Conservation (phyloP, 208 protist genomes). For the Herpetomonas muscarum region DNA sequence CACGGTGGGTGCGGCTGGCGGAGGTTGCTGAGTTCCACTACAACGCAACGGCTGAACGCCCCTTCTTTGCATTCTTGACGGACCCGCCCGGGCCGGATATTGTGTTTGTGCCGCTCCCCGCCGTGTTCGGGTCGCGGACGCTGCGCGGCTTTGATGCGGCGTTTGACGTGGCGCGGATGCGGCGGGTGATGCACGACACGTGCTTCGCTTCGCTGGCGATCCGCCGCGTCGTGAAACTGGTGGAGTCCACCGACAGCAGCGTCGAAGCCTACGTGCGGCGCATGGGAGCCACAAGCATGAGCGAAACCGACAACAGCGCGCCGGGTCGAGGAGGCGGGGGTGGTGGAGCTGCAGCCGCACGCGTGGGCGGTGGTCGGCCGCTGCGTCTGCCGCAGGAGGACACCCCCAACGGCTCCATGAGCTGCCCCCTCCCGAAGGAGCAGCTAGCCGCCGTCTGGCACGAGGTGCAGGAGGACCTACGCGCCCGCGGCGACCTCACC, state of each 20-base stretch:
- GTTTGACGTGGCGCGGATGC: slow-evolving; percentile 30
- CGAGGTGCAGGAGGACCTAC: slow-evolving; percentile 34
- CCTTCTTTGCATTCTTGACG: slow-evolving; percentile 42
- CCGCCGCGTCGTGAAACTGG: slow-evolving; percentile 35
- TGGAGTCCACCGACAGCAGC: slow-evolving; percentile 19
- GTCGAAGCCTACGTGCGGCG: slow-evolving; percentile 22
- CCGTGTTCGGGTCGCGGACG: slow-evolving; percentile 18
- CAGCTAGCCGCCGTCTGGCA: slow-evolving; percentile 51
- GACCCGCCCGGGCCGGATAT: slow-evolving; percentile 39
- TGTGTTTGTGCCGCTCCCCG: slow-evolving; percentile 37
- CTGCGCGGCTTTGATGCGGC: slow-evolving; percentile 19
- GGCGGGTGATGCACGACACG: slow-evolving; percentile 32
- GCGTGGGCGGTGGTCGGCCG: background rate
- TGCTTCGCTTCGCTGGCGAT: slow-evolving; percentile 37
- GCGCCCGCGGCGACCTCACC: slow-evolving; percentile 22
- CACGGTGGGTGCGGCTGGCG: slow-evolving; percentile 34
- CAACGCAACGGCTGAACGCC: slow-evolving; percentile 12
- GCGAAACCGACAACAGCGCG: too few species aligned
- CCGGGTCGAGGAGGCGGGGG: too few species aligned
- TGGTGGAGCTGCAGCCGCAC: too few species aligned
- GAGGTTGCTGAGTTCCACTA: slow-evolving; percentile 38
- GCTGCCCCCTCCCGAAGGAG: slow-evolving; percentile 46
- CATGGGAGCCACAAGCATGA: too few species aligned
- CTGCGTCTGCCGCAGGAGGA: slow-evolving; percentile 9
- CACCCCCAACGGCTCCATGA: slow-evolving; percentile 24